Conservation (phyloP, 2,329 filamentous ascomycete genomes). For the Hypocreales sp. region DNA sequence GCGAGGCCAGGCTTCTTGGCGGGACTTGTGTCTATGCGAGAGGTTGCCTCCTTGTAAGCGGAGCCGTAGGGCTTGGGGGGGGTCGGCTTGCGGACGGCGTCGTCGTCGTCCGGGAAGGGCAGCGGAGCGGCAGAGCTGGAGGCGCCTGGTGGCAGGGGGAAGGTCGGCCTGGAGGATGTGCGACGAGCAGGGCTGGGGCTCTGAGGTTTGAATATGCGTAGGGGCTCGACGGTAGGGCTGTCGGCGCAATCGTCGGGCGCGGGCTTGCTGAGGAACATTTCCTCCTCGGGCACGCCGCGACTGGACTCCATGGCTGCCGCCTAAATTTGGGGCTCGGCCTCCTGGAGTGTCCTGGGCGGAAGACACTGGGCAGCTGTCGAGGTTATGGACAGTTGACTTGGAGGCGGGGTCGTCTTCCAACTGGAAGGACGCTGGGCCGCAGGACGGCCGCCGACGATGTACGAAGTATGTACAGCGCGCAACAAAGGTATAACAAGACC, state of each 20-base stretch:
- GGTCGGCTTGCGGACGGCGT: slow-evolving; percentile 32
- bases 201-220: slow-evolving; percentile 71
- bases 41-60: slow-evolving; percentile 31
- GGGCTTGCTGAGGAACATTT: slow-evolving; percentile 63
- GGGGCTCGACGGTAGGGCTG: slow-evolving; percentile 66
- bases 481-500: too few relatives aligned
- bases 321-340: too few relatives aligned
- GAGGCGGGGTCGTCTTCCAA: too few relatives aligned
- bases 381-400: too few relatives aligned
- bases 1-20: slow-evolving; percentile 53
- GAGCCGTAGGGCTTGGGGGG: slow-evolving; percentile 28
- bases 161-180: slow-evolving; percentile 32
- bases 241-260: slow-evolving; percentile 36
- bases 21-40: slow-evolving; percentile 39
- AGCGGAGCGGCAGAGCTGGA: slow-evolving; percentile 52
- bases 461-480: too few relatives aligned
- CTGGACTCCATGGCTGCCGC: slow-evolving; percentile 37
- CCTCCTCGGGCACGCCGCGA: slow-evolving; percentile 59
- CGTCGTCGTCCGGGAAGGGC: slow-evolving; percentile 61
- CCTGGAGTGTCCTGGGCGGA: too few relatives aligned
- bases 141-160: slow-evolving; percentile 51
- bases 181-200: slow-evolving; percentile 41
- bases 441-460: too few relatives aligned
- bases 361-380: too few relatives aligned
- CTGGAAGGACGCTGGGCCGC: too few relatives aligned